Evolutionary conservation across 2,329 filamentous ascomycete genomes (phyloP).

Genomic region (Seiridium cupressi): DNA sequence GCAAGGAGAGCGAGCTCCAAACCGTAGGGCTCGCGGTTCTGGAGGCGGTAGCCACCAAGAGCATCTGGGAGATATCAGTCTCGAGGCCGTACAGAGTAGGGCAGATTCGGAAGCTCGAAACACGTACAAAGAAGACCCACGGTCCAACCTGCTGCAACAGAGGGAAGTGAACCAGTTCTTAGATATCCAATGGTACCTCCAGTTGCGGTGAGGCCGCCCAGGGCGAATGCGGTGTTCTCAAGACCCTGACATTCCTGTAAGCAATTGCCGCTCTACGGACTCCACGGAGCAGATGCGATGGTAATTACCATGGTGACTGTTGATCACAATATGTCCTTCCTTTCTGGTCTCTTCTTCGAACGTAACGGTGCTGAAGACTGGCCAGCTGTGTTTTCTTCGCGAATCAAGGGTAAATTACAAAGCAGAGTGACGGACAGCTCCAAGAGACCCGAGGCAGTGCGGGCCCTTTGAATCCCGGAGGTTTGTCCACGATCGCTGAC

Average conservation of each 20-base stretch:
- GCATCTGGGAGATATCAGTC: constrained; percentile 50
- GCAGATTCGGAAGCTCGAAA: background rate
- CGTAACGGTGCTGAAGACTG: too few species aligned
- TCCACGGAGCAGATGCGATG: background rate
- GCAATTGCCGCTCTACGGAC: background rate
- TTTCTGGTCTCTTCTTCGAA: too few species aligned
- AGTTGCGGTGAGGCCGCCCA: constrained; percentile 78
- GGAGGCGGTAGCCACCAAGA: constrained; percentile 78
- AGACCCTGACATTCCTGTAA: constrained; percentile 29
- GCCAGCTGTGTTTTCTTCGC: too few species aligned
- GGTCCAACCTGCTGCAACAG: constrained; percentile 77
- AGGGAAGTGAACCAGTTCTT: constrained; percentile 82
- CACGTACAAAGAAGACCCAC: constrained; percentile 67
- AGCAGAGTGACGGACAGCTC: background rate
- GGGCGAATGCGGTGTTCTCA: constrained; percentile 68
- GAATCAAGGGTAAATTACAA: background rate
- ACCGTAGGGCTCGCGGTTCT: constrained; percentile 73
- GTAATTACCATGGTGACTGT: background rate
- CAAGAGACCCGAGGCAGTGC: constrained; percentile 4
- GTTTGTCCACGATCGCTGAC: constrained; percentile 1
- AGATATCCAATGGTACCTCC: constrained; percentile 87
- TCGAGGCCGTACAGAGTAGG: background rate
- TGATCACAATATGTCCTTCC: background rate
- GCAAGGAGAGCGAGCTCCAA: constrained; percentile 87
- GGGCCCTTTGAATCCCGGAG: background rate